Evolutionary conservation across 73 alveolate genomes (phyloP).

Genomic region (Paramecium sexaurelia): DNA sequence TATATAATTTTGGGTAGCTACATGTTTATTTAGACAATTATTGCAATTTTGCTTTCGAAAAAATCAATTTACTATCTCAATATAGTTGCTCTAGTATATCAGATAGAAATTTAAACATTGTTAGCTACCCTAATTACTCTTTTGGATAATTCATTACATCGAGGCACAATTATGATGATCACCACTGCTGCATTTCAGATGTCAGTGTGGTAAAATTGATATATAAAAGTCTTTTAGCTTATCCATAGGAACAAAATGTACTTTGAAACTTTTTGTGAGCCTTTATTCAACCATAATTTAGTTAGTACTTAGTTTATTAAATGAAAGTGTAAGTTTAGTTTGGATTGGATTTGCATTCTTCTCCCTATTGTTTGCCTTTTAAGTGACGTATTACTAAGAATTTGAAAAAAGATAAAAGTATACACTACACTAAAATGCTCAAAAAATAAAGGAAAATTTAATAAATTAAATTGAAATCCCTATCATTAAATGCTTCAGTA

Average conservation of each 20-base stretch:
- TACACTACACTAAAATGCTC: neutral
- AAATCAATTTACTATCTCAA: neutral
- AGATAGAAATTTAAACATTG: neutral
- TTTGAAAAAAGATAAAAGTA: slow-evolving; percentile 1
- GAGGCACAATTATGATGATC: slow-evolving; percentile 17
- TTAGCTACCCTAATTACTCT: neutral
- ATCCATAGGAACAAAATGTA: neutral
- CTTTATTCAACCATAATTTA: neutral
- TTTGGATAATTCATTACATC: neutral
- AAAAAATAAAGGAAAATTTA: neutral
- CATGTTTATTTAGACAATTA: neutral
- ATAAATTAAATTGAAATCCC: neutral
- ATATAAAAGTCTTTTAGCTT: neutral
- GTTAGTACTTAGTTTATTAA: neutral
- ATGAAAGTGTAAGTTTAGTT: neutral
- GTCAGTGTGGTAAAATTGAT: neutral
- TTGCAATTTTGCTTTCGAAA: neutral
- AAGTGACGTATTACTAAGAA: neutral
- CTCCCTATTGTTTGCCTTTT: neutral
- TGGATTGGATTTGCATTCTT: slow-evolving; percentile 33
- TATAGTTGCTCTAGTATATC: neutral
- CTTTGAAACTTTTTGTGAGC: neutral
- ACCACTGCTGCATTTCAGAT: slow-evolving; percentile 27
- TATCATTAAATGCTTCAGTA: neutral
- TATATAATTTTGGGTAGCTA: neutral